Evolutionary conservation across 805 yeast species (phyloP), one percentile per base, ranked within the genome.

Genomic region (Candida golubevii): DNA sequence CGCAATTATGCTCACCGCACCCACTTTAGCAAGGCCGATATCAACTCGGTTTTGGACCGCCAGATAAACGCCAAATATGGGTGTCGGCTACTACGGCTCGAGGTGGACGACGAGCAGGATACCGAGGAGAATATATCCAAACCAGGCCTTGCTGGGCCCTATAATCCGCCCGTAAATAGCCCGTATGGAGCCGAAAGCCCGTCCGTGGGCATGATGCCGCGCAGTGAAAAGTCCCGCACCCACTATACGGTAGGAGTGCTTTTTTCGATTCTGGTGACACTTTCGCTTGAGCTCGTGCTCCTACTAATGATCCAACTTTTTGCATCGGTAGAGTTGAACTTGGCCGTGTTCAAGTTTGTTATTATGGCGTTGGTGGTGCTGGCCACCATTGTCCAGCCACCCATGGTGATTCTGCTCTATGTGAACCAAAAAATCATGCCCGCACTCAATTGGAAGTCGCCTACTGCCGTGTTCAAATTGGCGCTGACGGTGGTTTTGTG

Each of bases 311-410:
- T 67, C 45, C 74, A 71, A 48, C 56, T 69, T 35, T 53, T 58
- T 10, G 62, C 59, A 35, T 26, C 39, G 18, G 39, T 53, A 18
- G 48, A 55, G 18, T 50, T 55, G 30, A 54, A 56, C 4, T 50
- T 67, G 38, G 26, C 56, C 11, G 59, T 70, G 34, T 73, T 78
- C 65, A 62, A 63, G 35, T 12, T 69, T 23, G 66, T 73, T 28
- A 59, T 77, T 26, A 62, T 69, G 33, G 39, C 59, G 8, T 55
- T 76, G 36, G 67, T 73, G 28, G 40, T 73, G 8, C 55, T 72
- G 6, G 60, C 75, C 15, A 61, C 72, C 2, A 60, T 72, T 15
- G 46, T 72, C n/a, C 65, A 68, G 38, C 83, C 83, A n/a, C 62
- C 68, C 28, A 46, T 67, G 26, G 59, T 68, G 5, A 52, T 70